These are phyloP conservation scores for Naganishia friedmannii DNA, from an alignment of 768 basidiomycete species.

Conservation along the genomic window DNA sequence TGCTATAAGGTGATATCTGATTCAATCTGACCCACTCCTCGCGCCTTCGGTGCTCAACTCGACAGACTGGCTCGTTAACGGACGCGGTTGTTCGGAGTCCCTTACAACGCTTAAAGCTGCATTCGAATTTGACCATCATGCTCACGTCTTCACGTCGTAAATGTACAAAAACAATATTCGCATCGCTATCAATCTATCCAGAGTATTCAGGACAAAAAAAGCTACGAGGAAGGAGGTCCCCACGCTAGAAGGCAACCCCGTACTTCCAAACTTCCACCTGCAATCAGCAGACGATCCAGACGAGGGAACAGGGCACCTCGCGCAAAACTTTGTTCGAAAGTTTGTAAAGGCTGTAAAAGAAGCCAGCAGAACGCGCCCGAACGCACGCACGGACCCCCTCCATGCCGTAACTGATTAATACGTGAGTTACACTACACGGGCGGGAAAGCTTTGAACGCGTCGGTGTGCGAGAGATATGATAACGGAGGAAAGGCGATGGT, in stretches of 20 bases:
- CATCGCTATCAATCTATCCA: no score
- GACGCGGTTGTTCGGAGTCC: no score
- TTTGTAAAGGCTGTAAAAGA: not conserved
- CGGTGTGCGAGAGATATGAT: conserved; percentile 1
- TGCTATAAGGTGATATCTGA: not conserved
- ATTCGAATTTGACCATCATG: no score
- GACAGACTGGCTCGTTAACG: no score
- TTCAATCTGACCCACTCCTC: not conserved
- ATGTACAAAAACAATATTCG: no score
- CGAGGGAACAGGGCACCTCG: not conserved
- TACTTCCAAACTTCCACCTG: not conserved
- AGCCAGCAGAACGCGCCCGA: not conserved
- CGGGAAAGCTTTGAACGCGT: conserved; percentile 1
- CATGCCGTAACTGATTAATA: not conserved
- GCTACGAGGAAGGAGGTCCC: no score
- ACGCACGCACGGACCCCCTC: not conserved
- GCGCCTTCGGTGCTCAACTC: no score
- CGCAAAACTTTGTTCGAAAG: not conserved
- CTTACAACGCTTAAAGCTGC: no score
- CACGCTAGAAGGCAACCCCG: not conserved
- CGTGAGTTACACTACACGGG: no score
- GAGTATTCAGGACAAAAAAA: no score
- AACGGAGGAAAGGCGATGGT: conserved; percentile 2
- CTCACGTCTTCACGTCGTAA: no score
- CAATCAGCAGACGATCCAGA: not conserved